phyloP scores from a whole-genome alignment of 169 alveolate species.

The Plasmodium yoelii region DNA sequence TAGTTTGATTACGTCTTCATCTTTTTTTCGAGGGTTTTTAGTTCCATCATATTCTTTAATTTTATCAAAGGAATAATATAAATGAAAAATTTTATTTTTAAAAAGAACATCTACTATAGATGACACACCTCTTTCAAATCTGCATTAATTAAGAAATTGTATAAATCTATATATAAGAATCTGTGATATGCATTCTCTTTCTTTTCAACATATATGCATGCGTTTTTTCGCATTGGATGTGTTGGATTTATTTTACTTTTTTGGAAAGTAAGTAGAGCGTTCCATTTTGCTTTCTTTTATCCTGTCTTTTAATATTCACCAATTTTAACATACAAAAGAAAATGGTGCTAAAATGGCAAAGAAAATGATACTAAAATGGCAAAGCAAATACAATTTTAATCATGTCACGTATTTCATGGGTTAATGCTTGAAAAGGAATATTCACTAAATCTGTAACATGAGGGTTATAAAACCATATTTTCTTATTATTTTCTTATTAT shows the following conservation, averaged over 20 bases:
- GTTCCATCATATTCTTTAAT: conserved; percentile 33
- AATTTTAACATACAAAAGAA: neutral
- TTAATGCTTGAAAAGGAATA: no score
- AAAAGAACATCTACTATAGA: conserved; percentile 28
- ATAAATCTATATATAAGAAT: neutral
- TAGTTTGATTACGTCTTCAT: neutral
- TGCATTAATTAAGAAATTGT: neutral
- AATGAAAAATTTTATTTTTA: conserved; percentile 17
- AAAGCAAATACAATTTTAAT: no score
- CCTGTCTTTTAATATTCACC: neutral
- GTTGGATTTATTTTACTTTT: neutral
- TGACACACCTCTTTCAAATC: conserved; percentile 28
- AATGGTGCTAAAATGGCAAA: no score
- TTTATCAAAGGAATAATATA: conserved; percentile 58
- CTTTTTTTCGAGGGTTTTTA: neutral
- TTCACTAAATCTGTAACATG: no score
- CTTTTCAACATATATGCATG: neutral
- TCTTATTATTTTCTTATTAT: no score
- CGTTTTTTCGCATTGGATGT: neutral
- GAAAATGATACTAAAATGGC: no score
- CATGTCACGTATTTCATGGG: no score
- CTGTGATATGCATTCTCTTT: neutral
- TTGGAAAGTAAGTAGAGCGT: neutral
- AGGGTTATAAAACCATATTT: no score
- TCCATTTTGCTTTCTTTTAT: neutral